Evolutionary conservation across 495 filamentous ascomycete species (phyloP), one percentile per base, ranked within the genome.

Genomic region (Penicillium cinerascens): DNA sequence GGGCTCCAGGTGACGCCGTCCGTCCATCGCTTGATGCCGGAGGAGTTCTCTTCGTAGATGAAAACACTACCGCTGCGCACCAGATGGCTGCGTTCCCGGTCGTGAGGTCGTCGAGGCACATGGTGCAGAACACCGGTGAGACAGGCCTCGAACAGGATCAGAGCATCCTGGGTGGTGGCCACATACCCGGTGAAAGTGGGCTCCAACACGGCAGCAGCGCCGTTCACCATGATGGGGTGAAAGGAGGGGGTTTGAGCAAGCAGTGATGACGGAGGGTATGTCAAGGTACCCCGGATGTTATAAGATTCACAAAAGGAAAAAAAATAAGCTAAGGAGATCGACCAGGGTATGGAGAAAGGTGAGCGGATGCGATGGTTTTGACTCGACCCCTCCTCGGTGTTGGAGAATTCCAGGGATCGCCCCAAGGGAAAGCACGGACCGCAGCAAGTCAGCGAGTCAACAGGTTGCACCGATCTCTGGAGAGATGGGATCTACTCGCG

Each of bases 21-120:
- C 0, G 92, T 96, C 92, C 92, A 96, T 37, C 92, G 80, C 71
- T 92, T 95, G 69, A 96, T 95, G 2, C 88, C 88, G 1, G 91
- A 92, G 1, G 87, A 83, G 49, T 87, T 83, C 63, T 95, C 89
- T 62, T 93, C 88, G 69, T 95, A 96, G 56, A 96, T 87, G 66
- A 96, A 92, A 10, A 95, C 81, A 47, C 86, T 85, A 20, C 92
- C 92, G 61, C 89, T 95, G 51, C 77, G 80, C 59, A 96, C 92
- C 37, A 92, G 75, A 15, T 76, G 65, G 8, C 73, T 69, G 33
- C 91, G 82, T 63, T 96, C 91, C 21, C 87, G 78, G 54, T 97
- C 92, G 58, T 92, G 88, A 0, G 92, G 92, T 21, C 92, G 82
- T 20, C 92, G 86, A 10, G 87, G 82, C 13, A 91, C 84, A 65